phyloP scores from a whole-genome alignment of 2,329 filamentous ascomycete genomes.

The Fusarium burgessii region DNA sequence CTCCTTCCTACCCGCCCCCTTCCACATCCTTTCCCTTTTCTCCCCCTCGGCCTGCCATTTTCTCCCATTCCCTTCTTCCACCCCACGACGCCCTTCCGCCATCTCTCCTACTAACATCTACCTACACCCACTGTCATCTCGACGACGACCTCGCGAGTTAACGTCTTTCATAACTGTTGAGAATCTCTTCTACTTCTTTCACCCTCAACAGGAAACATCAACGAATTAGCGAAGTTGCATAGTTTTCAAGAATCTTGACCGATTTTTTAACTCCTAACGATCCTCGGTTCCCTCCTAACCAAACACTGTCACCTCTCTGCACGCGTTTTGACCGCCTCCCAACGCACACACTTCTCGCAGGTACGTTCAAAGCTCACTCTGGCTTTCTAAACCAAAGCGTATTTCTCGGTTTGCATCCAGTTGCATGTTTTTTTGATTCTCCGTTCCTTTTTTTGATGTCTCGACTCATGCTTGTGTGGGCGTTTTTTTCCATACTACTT shows the following conservation, averaged over 20 bases:
- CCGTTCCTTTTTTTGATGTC: background rate
- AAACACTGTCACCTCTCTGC: constrained; percentile 23
- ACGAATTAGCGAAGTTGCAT: constrained; percentile 9
- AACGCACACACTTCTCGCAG: constrained; percentile 33
- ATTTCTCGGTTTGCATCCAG: background rate
- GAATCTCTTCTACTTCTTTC: constrained; percentile 10
- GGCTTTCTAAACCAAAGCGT: background rate
- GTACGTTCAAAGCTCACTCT: constrained; percentile 27
- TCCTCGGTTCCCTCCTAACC: constrained; percentile 18
- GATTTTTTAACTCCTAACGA: constrained; percentile 14
- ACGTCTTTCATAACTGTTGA: constrained; percentile 27
- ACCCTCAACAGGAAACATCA: constrained; percentile 2
- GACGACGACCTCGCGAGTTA: constrained; percentile 32
- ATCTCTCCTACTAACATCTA: constrained; percentile 35
- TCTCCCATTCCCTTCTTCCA: constrained; percentile 34
- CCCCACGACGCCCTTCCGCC: constrained; percentile 37
- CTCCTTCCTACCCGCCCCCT: constrained; percentile 36
- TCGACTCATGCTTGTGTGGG: constrained; percentile 15
- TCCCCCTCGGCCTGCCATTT: constrained; percentile 34
- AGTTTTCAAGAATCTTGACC: constrained; percentile 3
- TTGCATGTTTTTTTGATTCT: background rate
- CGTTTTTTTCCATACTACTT: constrained; percentile 20
- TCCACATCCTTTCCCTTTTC: constrained; percentile 31
- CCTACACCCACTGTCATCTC: constrained; percentile 32
- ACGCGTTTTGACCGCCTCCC: constrained; percentile 47